Conservation (phyloP, 352 stramenopile genomes). For the Phytopythium oedochilum region DNA sequence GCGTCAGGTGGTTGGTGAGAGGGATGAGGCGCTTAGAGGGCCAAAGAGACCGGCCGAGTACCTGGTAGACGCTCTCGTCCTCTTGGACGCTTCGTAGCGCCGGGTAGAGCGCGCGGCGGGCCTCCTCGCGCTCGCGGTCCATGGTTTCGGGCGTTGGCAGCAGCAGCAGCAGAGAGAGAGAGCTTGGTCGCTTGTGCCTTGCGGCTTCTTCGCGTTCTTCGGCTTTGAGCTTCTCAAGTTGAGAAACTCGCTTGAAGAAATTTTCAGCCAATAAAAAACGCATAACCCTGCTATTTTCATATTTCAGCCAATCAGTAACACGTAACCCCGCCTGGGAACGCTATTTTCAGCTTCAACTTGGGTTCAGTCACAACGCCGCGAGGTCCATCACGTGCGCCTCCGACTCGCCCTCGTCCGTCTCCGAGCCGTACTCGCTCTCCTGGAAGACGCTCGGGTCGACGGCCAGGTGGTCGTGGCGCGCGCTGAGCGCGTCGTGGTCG, state of each 20-base stretch:
- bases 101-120: slow-evolving; percentile 1
- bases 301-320: not conserved
- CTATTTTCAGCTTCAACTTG: not conserved
- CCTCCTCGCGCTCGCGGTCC: slow-evolving; percentile 2
- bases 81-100: slow-evolving; percentile 3
- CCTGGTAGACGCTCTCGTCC: not conserved
- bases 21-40: not conserved
- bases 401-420: not conserved
- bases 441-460: slow-evolving; percentile 4
- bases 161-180: too few species aligned
- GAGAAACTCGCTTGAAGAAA: not conserved
- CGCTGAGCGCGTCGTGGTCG: not conserved
- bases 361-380: not conserved
- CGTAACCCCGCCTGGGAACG: too few species aligned
- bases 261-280: not conserved
- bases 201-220: too few species aligned
- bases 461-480: not conserved
- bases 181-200: too few species aligned
- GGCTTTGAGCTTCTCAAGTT: too few species aligned
- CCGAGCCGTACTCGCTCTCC: slow-evolving; percentile 2
- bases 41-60: not conserved
- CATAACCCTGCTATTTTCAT: too few species aligned
- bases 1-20: not conserved
- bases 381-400: too few species aligned
- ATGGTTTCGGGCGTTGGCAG: not conserved